Evolutionary conservation across 1,284 basidiomycete species (phyloP).

Genomic region (Gastroboletus turbinatus): DNA sequence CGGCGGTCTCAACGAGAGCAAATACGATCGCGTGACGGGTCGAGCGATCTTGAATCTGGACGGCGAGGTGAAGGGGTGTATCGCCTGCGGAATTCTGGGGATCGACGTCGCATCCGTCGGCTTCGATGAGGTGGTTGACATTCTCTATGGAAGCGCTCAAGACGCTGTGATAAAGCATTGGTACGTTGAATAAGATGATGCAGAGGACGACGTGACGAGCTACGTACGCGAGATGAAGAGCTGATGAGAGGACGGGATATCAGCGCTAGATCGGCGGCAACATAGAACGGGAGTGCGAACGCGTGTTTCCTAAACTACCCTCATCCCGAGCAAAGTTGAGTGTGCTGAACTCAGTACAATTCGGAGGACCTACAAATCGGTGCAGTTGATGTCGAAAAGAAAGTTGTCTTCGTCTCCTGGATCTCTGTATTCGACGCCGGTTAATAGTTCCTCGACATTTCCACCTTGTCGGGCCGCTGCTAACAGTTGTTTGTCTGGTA

Average conservation of each 20-base stretch:
- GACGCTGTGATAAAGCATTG: conserved; percentile 24
- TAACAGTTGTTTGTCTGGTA: conserved; percentile 30
- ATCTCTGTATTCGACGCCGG: conserved; percentile 21
- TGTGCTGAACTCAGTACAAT: not conserved
- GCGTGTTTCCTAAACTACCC: conserved; percentile 29
- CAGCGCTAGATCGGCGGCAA: conserved; percentile 8
- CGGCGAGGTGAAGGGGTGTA: conserved; percentile 32
- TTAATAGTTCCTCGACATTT: conserved; percentile 30
- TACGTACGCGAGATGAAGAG: conserved; percentile 36
- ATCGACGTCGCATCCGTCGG: conserved; percentile 33
- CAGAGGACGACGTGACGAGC: too few relatives aligned
- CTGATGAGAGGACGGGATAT: conserved; percentile 14
- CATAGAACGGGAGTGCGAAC: conserved; percentile 22
- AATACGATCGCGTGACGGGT: conserved; percentile 24
- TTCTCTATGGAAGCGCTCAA: conserved; percentile 19
- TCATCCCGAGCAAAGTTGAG: not conserved
- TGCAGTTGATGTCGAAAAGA: conserved; percentile 34
- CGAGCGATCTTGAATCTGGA: conserved; percentile 17
- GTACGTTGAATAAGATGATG: too few relatives aligned
- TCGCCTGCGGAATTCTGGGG: conserved; percentile 27
- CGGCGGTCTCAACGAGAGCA: conserved; percentile 26
- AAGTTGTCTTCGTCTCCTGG: conserved; percentile 16
- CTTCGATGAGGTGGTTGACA: conserved; percentile 25
- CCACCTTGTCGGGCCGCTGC: conserved; percentile 28
- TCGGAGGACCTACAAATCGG: conserved; percentile 24